Evolutionary conservation across 257 asterid genomes (phyloP).

Genomic region (Penstemon newberryi): DNA sequence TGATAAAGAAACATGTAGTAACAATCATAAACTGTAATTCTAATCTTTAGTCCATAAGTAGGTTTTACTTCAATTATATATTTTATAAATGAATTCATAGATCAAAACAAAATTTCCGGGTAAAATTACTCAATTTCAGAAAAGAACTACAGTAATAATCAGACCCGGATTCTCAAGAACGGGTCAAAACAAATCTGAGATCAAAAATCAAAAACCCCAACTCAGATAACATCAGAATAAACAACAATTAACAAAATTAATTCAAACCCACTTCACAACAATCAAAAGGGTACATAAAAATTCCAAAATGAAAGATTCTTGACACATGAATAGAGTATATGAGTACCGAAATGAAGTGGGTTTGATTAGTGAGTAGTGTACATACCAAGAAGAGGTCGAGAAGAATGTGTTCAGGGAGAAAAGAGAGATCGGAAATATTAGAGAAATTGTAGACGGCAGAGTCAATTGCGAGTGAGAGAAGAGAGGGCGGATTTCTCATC

Average conservation of each 20-base stretch:
- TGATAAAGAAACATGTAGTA: no score
- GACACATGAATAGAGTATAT: background rate
- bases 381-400: slow-evolving; percentile 70
- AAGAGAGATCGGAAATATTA: slow-evolving; percentile 71
- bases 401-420: slow-evolving; percentile 79
- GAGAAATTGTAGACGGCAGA: slow-evolving; percentile 61
- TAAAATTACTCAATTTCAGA: no score
- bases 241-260: slow-evolving; percentile 16
- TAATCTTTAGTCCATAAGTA: no score
- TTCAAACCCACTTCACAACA: slow-evolving; percentile 21
- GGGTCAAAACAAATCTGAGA: background rate
- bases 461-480: slow-evolving; percentile 79
- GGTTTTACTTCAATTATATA: no score
- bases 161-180: background rate
- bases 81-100: no score
- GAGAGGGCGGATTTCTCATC: slow-evolving; percentile 80
- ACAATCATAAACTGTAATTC: no score
- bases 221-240: slow-evolving; percentile 25
- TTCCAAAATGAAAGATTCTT: background rate
- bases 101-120: no score
- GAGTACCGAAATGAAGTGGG: background rate
- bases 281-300: slow-evolving; percentile 19
- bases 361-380: background rate
- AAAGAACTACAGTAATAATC: background rate
- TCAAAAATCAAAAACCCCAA: background rate